Evolutionary conservation across 768 basidiomycete species (phyloP), one percentile per base, ranked within the genome.

Genomic region (Trametes punicea): DNA sequence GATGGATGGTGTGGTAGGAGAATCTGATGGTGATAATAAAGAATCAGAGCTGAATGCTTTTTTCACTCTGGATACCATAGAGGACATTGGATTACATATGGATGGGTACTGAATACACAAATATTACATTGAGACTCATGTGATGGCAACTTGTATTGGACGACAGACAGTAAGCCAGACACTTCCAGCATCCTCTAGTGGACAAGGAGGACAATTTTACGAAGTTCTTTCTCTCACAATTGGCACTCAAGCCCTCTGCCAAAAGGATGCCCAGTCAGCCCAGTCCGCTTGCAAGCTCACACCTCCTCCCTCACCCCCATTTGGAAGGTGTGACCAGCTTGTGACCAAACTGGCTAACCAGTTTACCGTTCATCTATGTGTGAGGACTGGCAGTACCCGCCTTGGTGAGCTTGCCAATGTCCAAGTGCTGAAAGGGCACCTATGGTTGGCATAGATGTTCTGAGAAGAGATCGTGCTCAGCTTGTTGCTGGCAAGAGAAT

Each of bases 221-320:
- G 5, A 46, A 46, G 46, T 46, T 8, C 13, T 31, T 8, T 3
- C 33, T 46, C 46, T 30, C 46, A 33, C 30, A 30, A 18, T 31
- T 18, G 30, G 46, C 30, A 30, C 46, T 33, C n/a, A 10, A 20
- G 6, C 3, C 23, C 27, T 30, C 27, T 33, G 46, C 29, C 46
- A 46, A 46, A 46, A 21, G 46, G 16, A 30, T 30, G 30, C 27
- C 46, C 46, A 46, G 46, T 46, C n/a, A 46, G 46, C 46, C 46
- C 46, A 46, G 46, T 46, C 46, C 46, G 46, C 46, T 46, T 30
- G 46, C 46, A 46, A 46, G 46, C 46, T 46, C 46, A 30, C 46
- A 18, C 46, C 46, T 46, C 46, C 46, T 31, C 46, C n/a, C n/a
- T n/a, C n/a, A n/a, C n/a, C n/a, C n/a, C 29, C 46, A 6, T 31